Conservation (phyloP, 768 basidiomycete species). For the Mycena alexandri region DNA sequence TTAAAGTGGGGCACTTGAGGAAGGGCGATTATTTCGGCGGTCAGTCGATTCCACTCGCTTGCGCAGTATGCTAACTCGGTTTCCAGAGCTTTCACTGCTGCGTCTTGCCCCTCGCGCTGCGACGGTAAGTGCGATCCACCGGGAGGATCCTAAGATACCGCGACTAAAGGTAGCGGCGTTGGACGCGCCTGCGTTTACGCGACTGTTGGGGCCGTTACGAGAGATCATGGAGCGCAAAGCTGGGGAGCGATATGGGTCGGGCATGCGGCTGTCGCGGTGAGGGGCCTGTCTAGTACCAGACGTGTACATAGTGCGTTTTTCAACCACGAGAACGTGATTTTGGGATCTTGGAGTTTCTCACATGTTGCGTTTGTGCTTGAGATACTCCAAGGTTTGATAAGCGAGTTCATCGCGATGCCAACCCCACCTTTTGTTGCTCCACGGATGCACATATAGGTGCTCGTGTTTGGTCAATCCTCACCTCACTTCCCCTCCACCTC, state of each 20-base stretch:
- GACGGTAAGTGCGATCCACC: conserved; percentile 87
- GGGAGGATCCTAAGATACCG: conserved; percentile 59
- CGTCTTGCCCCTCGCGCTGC: conserved; percentile 92
- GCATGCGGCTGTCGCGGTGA: conserved; percentile 49
- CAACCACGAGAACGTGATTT: too few species aligned
- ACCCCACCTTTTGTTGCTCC: conserved; percentile 25
- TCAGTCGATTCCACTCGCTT: conserved; percentile 50
- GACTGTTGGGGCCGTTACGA: conserved; percentile 90
- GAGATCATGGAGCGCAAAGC: conserved; percentile 94
- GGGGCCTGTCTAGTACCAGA: conserved; percentile 2
- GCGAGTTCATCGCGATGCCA: conserved; percentile 17
- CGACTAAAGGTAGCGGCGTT: conserved; percentile 95
- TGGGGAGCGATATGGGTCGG: conserved; percentile 75
- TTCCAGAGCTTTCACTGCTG: conserved; percentile 89
- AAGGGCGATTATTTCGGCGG: conserved; percentile 99
- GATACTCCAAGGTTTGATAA: conserved; percentile 21
- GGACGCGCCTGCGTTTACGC: conserved; percentile 93
- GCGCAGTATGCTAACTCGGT: conserved; percentile 13
- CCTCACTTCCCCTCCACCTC: conserved; percentile 6
- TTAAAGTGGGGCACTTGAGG: conserved; percentile 79
- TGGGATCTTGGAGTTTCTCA: neutral
- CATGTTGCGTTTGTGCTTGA: neutral
- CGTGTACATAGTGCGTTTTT: too few species aligned
- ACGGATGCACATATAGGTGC: conserved; percentile 2
- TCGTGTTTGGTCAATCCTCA: neutral